Base-by-base conservation (phyloP, 177 flowering plant genomes). In the Vitis hybrid region DNA sequence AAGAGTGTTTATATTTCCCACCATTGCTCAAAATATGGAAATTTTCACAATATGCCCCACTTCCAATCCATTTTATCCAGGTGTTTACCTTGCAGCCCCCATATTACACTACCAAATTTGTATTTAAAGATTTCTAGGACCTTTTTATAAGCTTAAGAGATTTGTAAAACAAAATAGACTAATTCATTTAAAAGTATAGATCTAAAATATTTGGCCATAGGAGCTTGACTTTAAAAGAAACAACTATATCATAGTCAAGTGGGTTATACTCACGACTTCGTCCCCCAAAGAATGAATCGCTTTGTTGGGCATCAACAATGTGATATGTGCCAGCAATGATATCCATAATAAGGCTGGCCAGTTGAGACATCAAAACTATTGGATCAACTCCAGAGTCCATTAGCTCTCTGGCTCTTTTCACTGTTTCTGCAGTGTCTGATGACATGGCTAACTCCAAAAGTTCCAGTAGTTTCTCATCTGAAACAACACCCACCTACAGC, bases 291-390 rank as follows among this genome's bases (percentile, higher is more conserved):
- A 79, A 72, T 21, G 88, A 77, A 45, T 79, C 78, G 62, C 78
- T 75, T 58, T 73, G 59, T 66, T 81, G 79, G 10, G 85, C 69
- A 78, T 87, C 90, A 60, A 75, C 72, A 34, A 77, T 64, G n/a
- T 72, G 85, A 82, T 88, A 84, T 18, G 88, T 85, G 77, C 99
- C 97, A 75, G 99, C 97, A 80, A 94, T 91, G 30, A 92, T 90
- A 79, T 95, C 99, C 94, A 93, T 94, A 67, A 96, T 93, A 60
- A 96, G 92, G 66, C 97, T 89, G 45, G 97, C 99, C 74, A 96
- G 65, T 69, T 96, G 99, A 80, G 98, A 90, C 97, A 88, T 96
- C 72, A 96, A 80, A 60, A 89, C 95, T 77, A 90, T 79, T 64
- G 99, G 98, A 84, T 93, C 98, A 78, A 89, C 85, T 17, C 98